Evolutionary conservation across 1,284 basidiomycete genomes (phyloP).

Genomic region (Kalmanozyma brasiliensis): DNA sequence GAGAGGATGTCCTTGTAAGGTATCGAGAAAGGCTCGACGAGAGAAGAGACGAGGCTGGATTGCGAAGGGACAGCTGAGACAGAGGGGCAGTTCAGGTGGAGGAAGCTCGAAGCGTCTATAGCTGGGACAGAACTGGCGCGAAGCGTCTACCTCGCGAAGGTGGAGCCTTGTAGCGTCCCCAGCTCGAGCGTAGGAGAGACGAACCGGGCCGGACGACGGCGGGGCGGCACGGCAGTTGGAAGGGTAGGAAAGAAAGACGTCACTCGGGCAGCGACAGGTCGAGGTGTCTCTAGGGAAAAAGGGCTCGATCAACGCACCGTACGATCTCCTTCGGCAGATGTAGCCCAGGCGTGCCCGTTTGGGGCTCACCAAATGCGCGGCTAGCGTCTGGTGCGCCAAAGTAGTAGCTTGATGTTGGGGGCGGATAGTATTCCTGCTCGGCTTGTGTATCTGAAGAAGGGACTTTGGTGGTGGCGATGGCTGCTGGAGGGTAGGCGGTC

Average conservation of each 20-base stretch:
- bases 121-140: no score
- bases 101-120: no score
- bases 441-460: background rate
- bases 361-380: conserved; percentile 79
- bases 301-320: conserved; percentile 49
- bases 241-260: background rate
- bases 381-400: conserved; percentile 41
- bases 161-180: no score
- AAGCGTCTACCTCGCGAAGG: no score
- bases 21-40: no score
- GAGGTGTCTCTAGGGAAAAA: background rate
- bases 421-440: conserved; percentile 16
- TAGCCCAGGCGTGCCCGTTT: conserved; percentile 80
- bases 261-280: background rate
- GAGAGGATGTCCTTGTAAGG: no score
- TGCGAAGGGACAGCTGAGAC: no score
- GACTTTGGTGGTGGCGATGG: background rate
- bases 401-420: conserved; percentile 47
- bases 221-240: no score
- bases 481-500: background rate
- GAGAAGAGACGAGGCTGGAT: no score
- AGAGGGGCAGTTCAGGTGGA: no score
- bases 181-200: no score
- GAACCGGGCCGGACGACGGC: no score
- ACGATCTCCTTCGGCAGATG: conserved; percentile 86